These are phyloP conservation scores for Mortierella sp. DNA, from an alignment of 371 early-diverging fungal genomes.

Conservation along the genomic window DNA sequence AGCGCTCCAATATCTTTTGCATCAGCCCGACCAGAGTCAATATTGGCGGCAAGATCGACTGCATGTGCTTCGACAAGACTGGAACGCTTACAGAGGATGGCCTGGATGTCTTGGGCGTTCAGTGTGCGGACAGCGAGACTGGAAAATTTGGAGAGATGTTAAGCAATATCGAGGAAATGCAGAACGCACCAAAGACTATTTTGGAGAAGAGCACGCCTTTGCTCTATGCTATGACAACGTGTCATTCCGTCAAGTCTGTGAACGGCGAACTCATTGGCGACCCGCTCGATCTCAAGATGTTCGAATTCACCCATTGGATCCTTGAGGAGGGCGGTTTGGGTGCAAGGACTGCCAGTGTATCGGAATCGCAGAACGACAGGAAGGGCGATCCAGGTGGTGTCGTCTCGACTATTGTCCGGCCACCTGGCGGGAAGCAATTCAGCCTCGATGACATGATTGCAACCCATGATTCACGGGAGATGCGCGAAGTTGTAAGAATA, in stretches of 20 bases:
- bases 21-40: constrained; percentile 96
- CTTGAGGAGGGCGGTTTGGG: constrained; percentile 83
- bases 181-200: constrained; percentile 20
- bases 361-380: neutral
- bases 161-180: constrained; percentile 36
- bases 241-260: constrained; percentile 95
- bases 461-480: constrained; percentile 9
- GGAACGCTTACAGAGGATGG: constrained; percentile 99
- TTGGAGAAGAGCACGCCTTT: constrained; percentile 55
- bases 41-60: constrained; percentile 94
- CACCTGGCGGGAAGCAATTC: constrained; percentile 73
- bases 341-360: constrained; percentile 16
- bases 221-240: constrained; percentile 90
- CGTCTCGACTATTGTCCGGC: constrained; percentile 88
- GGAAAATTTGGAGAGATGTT: constrained; percentile 60
- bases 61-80: constrained; percentile 99
- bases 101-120: constrained; percentile 94
- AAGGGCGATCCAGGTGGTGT: constrained; percentile 56
- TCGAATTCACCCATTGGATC: constrained; percentile 93
- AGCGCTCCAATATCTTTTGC: constrained; percentile 89
- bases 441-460: constrained; percentile 49
- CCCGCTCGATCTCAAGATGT: constrained; percentile 98
- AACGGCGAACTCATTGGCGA: constrained; percentile 94
- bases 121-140: constrained; percentile 55
- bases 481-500: constrained; percentile 18